Percentiles rank a stretch among this genome's conserved stretches.
phyloP scores from a whole-genome alignment of 1,284 basidiomycete species.

The Apiotrichum sp. region DNA sequence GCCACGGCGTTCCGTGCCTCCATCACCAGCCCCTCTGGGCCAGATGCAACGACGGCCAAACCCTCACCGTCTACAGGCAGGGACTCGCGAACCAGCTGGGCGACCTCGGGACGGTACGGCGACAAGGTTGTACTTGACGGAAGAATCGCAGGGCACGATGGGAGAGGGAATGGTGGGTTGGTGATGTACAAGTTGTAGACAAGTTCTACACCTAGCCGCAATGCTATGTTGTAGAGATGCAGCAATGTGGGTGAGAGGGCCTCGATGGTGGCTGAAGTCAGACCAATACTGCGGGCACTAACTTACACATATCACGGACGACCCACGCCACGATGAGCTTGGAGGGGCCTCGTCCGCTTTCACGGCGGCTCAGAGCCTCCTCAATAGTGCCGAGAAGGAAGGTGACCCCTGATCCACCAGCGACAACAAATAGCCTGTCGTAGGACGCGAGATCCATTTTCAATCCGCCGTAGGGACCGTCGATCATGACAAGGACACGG shows the following conservation, averaged over 20 bases:
- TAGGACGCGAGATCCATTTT: constrained; percentile 32
- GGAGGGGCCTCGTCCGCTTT: constrained; percentile 17
- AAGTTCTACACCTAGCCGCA: constrained; percentile 17
- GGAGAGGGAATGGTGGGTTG: constrained; percentile 28
- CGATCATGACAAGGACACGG: constrained; percentile 35
- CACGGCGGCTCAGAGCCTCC: constrained; percentile 29
- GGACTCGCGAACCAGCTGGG: constrained; percentile 32
- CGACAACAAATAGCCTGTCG: constrained; percentile 35
- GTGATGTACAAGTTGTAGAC: constrained; percentile 35
- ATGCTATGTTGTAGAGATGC: constrained; percentile 23
- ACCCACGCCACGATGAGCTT: constrained; percentile 38
- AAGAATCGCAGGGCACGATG: constrained; percentile 17
- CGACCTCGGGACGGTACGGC: constrained; percentile 32
- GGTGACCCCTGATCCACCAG: constrained; percentile 42
- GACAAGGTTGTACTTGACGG: constrained; percentile 25
- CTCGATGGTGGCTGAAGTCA: constrained; percentile 27
- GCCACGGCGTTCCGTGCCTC: constrained; percentile 40
- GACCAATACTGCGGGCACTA: background rate
- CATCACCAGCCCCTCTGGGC: constrained; percentile 38
- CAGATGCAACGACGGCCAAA: constrained; percentile 39
- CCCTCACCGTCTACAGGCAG: constrained; percentile 25
- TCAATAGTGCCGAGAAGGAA: constrained; percentile 41
- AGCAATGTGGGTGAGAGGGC: constrained; percentile 32
- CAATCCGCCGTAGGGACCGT: constrained; percentile 44
- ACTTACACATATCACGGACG: constrained; percentile 38